Percentiles rank a stretch among this genome's conserved stretches.
Evolutionary conservation across 257 asterid species (phyloP).

Genomic region (Salvia hispanica): DNA sequence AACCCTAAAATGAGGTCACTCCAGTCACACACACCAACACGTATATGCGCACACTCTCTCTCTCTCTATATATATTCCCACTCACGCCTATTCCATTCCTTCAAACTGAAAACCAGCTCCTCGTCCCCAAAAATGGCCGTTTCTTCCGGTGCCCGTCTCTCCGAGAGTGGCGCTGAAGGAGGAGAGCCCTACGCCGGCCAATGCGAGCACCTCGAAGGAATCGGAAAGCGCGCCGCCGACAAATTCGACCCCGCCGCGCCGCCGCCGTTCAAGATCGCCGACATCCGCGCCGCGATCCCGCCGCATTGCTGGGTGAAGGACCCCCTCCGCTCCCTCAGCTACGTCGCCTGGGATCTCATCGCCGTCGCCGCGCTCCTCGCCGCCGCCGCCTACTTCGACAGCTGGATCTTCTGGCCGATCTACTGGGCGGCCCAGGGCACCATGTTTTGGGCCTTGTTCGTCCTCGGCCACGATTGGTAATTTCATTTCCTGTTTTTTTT

Average conservation of each 20-base stretch:
- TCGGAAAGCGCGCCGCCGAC: conserved; percentile 28
- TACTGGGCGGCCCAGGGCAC: conserved; percentile 70
- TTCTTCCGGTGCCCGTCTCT: conserved; percentile 36
- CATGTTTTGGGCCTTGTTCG: conserved; percentile 74
- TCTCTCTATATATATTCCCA: not conserved
- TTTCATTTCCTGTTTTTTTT: not conserved
- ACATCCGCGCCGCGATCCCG: conserved; percentile 62
- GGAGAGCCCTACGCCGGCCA: conserved; percentile 3
- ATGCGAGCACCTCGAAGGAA: not conserved
- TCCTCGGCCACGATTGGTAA: conserved; percentile 80
- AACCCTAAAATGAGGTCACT: too few relatives aligned
- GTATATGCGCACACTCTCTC: not conserved
- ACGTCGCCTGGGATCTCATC: conserved; percentile 47
- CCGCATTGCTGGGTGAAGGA: conserved; percentile 70
- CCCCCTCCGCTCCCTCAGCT: conserved; percentile 53
- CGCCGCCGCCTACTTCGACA: conserved; percentile 42
- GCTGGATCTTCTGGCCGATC: conserved; percentile 52
- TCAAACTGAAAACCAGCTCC: not conserved
- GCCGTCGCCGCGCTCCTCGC: conserved; percentile 41
- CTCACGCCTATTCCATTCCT: not conserved
- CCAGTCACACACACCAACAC: too few relatives aligned
- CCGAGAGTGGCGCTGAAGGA: conserved; percentile 16
- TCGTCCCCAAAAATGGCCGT: conserved; percentile 35
- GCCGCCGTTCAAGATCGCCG: conserved; percentile 67
- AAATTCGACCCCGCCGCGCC: conserved; percentile 58